Base-by-base conservation (phyloP, 164 flowering plant genomes). In the Warburgia ugandensis region DNA sequence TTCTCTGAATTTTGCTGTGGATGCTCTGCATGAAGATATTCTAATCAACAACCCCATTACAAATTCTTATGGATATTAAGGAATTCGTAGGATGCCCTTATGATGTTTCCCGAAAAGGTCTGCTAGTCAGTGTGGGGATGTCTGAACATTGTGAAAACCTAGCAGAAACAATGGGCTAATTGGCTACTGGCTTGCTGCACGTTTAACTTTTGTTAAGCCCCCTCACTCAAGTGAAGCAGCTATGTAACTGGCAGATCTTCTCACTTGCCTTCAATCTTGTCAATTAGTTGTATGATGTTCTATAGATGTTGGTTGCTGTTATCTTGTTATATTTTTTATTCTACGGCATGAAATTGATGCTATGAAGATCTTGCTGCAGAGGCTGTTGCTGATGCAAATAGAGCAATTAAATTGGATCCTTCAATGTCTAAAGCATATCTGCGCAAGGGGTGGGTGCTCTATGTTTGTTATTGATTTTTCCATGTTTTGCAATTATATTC, bases 361-460 rank as follows among this genome's bases (percentile, higher is more conserved):
- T n/a, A 27, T 41, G 39, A 19, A 19, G 2, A 22, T 52, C 13
- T 22, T 30, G 20, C 3, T 60, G 61, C 79, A 81, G 96, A 84
- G 54, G 90, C 96, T 50, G 81, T 87, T 65, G 73, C 79, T 52
- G 96, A 87, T 73, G 81, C 94, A 21, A 77, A 68, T 41, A 78
- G 58, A 51, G 94, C 96, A 9, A 80, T 84, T 58, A 73, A 76
- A 55, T 52, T 84, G 75, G 80, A 84, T 60, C 69, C 90, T 46
- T 58, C 73, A 2, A 63, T 80, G 75, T 59, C 79, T 3, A 87
- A 77, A 54, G 94, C 94, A 2, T 87, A 82, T 51, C 45, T 76
- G 27, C 85, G 94, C 1, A 87, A 84, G 70, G 96, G 88, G 96
- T 87, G 46, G 66, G 84, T 55, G 30, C 2, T 9, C 6, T 50